Evolutionary conservation across 495 filamentous ascomycete genomes (phyloP), one percentile per base, ranked within the genome.

Genomic region (Hypoxylon rickii): DNA sequence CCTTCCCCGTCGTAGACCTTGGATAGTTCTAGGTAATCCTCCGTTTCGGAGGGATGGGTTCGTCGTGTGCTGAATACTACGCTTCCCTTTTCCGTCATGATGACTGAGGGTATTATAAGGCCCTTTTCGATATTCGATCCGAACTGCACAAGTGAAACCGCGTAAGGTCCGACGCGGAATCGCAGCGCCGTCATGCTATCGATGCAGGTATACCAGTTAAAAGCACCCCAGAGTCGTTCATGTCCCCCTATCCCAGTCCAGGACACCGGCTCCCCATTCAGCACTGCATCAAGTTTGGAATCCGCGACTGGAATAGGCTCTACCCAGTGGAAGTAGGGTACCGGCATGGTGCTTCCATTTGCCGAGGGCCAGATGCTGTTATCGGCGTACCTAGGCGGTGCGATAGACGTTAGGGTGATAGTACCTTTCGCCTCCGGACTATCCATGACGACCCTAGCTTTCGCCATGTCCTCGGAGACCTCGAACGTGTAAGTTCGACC

Each of bases 261-360:
- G 6, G 6, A 13, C 1, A 49, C 13, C 7, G 4, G 17, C 3
- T 40, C 24, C 2, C 55, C 55, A 5, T 46, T 38, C 4, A 59
- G n/a, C 7, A 19, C 34, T 7, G 33, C 34, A 17, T 55, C 58
- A 10, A 51, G 15, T 13, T 53, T 20, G 10, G 37, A 31, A 12
- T 37, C 22, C 18, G 11, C 59, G 21, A 16, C 46, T 15, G 59
- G 59, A 19, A 63, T 63, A n/a, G 59, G 59, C 24, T 63, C 29
- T 1, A 22, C 10, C 54, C 54, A 63, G 24, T 63, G 48, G 18
- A 31, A 63, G 37, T 22, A 53, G 1, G 59, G 59, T 6, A 51
- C 33, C 7, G 55, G 18, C 18, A 12, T 32, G 4, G 45, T 34
- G 20, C 18, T 8, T 4, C 45, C 54, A 34, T 60, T 37, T 13